phyloP scores from a whole-genome alignment of 129 eudicot species.

The Silybum marianum region DNA sequence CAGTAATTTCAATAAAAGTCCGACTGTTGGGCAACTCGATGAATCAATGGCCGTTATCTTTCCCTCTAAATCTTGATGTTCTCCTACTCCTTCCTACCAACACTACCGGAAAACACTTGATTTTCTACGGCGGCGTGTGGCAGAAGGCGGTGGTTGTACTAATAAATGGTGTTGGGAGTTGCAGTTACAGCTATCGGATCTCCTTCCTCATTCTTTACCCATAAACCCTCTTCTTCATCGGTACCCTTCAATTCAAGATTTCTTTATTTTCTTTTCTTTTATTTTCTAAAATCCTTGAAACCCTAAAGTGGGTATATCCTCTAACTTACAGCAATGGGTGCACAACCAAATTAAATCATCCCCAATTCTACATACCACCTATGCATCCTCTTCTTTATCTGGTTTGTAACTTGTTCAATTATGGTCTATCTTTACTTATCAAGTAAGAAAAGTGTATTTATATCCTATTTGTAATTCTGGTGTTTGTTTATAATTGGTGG shows the following conservation, averaged over 20 bases:
- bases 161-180: constrained; percentile 27
- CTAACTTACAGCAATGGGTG: constrained; percentile 26
- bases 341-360: constrained; percentile 12
- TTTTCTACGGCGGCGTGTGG: not conserved
- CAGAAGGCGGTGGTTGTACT: not conserved
- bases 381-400: constrained; percentile 32
- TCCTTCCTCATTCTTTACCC: constrained; percentile 26
- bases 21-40: constrained; percentile 1
- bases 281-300: not conserved
- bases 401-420: constrained; percentile 24
- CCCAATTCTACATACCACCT: constrained; percentile 2
- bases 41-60: constrained; percentile 57
- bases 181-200: constrained; percentile 46
- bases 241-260: constrained; percentile 18
- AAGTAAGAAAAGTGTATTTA: not conserved
- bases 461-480: not conserved
- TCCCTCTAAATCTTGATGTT: constrained; percentile 43
- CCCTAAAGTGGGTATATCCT: constrained; percentile 1
- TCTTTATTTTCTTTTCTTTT: not conserved
- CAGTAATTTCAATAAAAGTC: constrained; percentile 25
- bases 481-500: not conserved
- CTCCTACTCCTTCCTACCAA: not conserved
- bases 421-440: not conserved
- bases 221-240: constrained; percentile 26
- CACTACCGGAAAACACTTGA: not conserved